Evolutionary conservation across 1,284 basidiomycete species (phyloP), one percentile per base, ranked within the genome.

Genomic region (Vanrija sp.): DNA sequence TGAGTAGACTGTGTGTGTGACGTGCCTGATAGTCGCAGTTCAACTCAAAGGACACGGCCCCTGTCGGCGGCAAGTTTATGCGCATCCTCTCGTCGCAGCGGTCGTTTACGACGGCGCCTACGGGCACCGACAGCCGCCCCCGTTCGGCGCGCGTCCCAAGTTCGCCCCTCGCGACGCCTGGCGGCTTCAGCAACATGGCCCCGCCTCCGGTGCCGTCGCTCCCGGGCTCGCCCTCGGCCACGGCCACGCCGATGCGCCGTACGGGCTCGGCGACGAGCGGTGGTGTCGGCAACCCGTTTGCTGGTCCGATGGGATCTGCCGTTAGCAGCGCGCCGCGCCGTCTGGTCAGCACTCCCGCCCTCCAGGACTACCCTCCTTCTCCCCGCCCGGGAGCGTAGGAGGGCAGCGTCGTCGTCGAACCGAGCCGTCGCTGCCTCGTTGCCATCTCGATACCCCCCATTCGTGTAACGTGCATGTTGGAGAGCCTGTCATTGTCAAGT

Each of bases 1-100:
- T 89, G 54, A 61, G 67, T 18, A 9, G 8, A 8, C 22, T 5
- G 25, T 10, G 6, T 6, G 7, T 7, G 25, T 6, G 25, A 7
- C 25, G 12, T 14, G 31, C 4, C 2, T 18, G 23, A 24, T 18
- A 6, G 35, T 16, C 22, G 27, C 27, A 12, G 9, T 45, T 18
- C 22, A 47, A 24, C 25, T 24, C 23, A 6, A 15, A n/a, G 20
- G 41, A 41, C 25, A 43, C 49, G 5, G 7, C 43, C 3, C 37
- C 20, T 6, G 24, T 37, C 19, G 12, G 31, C 31, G 38, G 25
- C 49, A 47, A 51, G 46, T 45, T 52, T 15, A 35, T 51, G 20
- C 45, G 46, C 6, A 39, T 52, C 23, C 24, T 15, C 2, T 38
- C 31, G 12, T 31, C 31, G 31, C 31, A 31, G 31, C 31, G 31